These are phyloP conservation scores for Hemisphaericaspora xylofermentans DNA, from an alignment of 1,139 yeast species.

Conservation along the genomic window DNA sequence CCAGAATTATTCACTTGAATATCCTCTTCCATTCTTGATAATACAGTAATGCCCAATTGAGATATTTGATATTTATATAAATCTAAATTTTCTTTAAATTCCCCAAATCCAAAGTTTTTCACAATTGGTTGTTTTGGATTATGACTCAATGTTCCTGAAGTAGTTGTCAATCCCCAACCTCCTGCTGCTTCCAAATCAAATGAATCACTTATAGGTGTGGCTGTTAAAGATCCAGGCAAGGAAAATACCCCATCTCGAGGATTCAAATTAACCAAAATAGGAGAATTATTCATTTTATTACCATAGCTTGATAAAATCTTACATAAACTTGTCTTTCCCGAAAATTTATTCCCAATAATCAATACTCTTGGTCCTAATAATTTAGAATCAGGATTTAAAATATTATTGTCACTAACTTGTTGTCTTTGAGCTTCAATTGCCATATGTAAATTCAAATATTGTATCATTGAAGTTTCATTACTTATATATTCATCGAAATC, in stretches of 20 bases:
- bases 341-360: conserved; percentile 66
- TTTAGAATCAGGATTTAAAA: conserved; percentile 14
- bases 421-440: conserved; percentile 66
- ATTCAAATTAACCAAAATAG: conserved; percentile 76
- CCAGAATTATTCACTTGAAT: conserved; percentile 54
- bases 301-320: conserved; percentile 77
- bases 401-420: conserved; percentile 27
- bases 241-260: conserved; percentile 78
- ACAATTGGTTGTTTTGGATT: conserved; percentile 89
- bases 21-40: conserved; percentile 61
- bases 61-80: conserved; percentile 58
- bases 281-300: conserved; percentile 61
- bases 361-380: conserved; percentile 64
- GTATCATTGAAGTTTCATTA: conserved; percentile 67
- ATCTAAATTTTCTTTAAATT: conserved; percentile 55
- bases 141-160: conserved; percentile 81
- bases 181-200: conserved; percentile 70
- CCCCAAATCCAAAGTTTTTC: conserved; percentile 73
- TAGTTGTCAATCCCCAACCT: conserved; percentile 82
- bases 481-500: conserved; percentile 59
- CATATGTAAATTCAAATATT: conserved; percentile 69
- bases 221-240: conserved; percentile 83
- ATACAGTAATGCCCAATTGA: conserved; percentile 58
- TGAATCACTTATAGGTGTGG: conserved; percentile 78
- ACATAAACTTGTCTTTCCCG: conserved; percentile 78